phyloP scores from a whole-genome alignment of 2,329 filamentous ascomycete genomes.

The Aspergillus tamarii region DNA sequence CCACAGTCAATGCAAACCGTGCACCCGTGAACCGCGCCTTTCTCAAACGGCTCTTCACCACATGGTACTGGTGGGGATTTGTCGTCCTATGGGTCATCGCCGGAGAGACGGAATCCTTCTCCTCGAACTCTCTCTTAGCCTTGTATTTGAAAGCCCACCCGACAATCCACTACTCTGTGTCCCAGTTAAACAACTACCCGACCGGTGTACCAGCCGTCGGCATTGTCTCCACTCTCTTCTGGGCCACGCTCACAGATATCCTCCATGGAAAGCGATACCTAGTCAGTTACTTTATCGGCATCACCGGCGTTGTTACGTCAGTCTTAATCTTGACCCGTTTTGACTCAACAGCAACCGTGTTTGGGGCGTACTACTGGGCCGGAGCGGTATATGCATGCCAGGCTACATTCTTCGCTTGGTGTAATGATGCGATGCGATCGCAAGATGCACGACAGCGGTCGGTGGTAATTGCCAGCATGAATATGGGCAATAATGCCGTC shows the following conservation, averaged over 20 bases:
- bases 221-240: constrained; percentile 64
- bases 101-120: constrained; percentile 72
- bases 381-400: constrained; percentile 73
- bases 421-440: constrained; percentile 69
- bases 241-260: constrained; percentile 68
- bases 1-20: constrained; percentile 26
- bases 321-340: constrained; percentile 63
- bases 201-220: constrained; percentile 58
- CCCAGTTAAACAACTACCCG: constrained; percentile 58
- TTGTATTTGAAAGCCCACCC: constrained; percentile 56
- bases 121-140: constrained; percentile 61
- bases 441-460: constrained; percentile 66
- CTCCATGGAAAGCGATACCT: constrained; percentile 64
- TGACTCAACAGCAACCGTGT: constrained; percentile 57
- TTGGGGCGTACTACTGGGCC: constrained; percentile 71
- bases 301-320: constrained; percentile 66
- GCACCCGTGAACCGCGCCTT: constrained; percentile 28
- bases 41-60: constrained; percentile 35
- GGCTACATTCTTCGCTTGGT: constrained; percentile 76
- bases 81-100: constrained; percentile 60
- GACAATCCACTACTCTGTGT: constrained; percentile 49
- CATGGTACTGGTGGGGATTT: constrained; percentile 44
- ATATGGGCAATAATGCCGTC: constrained; percentile 67
- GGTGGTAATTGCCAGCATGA: constrained; percentile 74
- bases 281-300: constrained; percentile 67